A percentile compares a stretch with the other conserved stretches of the same genome.
These are phyloP conservation scores for Pseudozyma pruni DNA, from an alignment of 1,284 basidiomycete genomes.

Conservation along the genomic window DNA sequence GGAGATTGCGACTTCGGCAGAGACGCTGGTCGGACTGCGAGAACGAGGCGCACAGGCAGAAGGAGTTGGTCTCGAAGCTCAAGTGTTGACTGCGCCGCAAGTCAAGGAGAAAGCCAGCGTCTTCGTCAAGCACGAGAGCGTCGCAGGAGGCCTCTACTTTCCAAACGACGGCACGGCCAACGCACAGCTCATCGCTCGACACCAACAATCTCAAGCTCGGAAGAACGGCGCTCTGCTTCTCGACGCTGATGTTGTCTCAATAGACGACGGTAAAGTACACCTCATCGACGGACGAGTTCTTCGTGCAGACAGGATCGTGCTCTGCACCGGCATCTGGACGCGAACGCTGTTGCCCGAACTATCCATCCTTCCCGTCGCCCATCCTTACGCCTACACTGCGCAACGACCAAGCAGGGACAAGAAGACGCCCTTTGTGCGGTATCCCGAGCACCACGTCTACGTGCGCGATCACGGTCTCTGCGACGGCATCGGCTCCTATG, in stretches of 20 bases:
- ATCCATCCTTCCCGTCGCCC: constrained; percentile 13
- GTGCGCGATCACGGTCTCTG: constrained; percentile 12
- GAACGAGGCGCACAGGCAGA: background rate
- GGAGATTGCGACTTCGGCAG: constrained; percentile 1
- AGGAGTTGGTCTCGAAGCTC: background rate
- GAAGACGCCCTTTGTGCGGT: constrained; percentile 12
- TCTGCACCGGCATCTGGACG: constrained; percentile 20
- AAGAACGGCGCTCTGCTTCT: background rate
- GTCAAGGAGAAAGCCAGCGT: constrained; percentile 4
- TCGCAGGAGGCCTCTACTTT: constrained; percentile 9
- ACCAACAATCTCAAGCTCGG: constrained; percentile 4
- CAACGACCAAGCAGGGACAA: background rate
- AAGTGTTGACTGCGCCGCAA: background rate
- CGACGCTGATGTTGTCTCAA: constrained; percentile 4
- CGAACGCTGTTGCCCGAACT: background rate
- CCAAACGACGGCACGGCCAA: constrained; percentile 10
- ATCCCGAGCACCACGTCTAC: constrained; percentile 14
- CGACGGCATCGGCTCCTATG: constrained; percentile 15
- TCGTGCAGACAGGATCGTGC: constrained; percentile 2
- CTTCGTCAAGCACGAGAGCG: background rate
- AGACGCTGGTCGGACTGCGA: background rate
- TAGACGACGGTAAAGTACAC: background rate
- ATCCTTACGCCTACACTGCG: constrained; percentile 13
- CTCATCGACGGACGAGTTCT: background rate
- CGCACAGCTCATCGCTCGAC: constrained; percentile 12